These are phyloP conservation scores for Emmonsiellopsis sp. DNA, from an alignment of 2,329 filamentous ascomycete genomes.

Conservation along the genomic window DNA sequence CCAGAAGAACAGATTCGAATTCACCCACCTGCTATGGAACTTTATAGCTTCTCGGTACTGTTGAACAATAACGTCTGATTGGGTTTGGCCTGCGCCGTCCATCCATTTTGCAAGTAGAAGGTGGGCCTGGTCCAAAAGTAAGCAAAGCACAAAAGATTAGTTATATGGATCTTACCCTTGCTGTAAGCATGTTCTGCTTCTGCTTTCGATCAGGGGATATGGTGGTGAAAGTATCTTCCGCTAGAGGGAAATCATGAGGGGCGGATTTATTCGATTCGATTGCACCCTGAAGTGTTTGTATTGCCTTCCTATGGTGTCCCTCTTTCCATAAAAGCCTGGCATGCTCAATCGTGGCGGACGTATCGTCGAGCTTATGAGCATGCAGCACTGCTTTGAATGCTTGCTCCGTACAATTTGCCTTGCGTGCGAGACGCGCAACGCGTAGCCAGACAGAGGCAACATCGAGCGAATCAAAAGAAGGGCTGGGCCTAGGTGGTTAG, in stretches of 20 bases:
- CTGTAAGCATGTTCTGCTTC: conserved; percentile 42
- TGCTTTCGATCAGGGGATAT: conserved; percentile 33
- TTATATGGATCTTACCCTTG: conserved; percentile 24
- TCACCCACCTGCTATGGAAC: conserved; percentile 26
- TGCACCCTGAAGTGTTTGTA: conserved; percentile 78
- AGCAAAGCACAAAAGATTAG: background rate
- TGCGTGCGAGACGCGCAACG: conserved; percentile 76
- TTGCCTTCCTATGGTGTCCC: conserved; percentile 87
- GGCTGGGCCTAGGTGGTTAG: conserved; percentile 20
- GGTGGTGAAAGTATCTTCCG: conserved; percentile 24
- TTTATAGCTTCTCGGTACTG: conserved; percentile 69
- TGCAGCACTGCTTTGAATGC: conserved; percentile 92
- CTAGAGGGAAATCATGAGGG: conserved; percentile 29
- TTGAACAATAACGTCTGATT: conserved; percentile 65
- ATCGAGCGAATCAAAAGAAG: conserved; percentile 58
- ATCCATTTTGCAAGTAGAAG: conserved; percentile 94
- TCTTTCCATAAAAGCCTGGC: conserved; percentile 88
- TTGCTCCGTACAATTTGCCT: conserved; percentile 71
- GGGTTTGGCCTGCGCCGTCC: conserved; percentile 86
- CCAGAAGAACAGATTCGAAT: background rate
- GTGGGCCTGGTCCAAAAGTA: conserved; percentile 50
- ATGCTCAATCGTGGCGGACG: conserved; percentile 87
- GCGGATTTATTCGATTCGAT: conserved; percentile 74
- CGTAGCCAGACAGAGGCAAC: conserved; percentile 78
- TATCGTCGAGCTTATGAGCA: conserved; percentile 73